Conservation (phyloP, 768 basidiomycete genomes). For the Cyclocybe aegerita region DNA sequence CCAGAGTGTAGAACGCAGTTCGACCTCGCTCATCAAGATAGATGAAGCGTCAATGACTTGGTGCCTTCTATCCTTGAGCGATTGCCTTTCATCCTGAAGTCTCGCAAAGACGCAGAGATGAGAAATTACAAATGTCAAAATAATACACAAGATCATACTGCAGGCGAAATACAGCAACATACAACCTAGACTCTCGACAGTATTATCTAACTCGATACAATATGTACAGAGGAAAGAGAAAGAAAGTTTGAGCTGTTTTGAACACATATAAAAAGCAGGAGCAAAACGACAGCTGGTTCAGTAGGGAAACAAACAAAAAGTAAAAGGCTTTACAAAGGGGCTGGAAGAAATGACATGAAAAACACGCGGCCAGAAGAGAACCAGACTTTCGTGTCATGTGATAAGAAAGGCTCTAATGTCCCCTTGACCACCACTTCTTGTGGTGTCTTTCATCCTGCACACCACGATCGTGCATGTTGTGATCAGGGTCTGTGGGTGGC, state of each 20-base stretch:
- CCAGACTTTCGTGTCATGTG: background rate
- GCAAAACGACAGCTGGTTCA: background rate
- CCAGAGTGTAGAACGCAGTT: too few species aligned
- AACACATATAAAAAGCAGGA: background rate
- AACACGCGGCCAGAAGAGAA: constrained; percentile 4
- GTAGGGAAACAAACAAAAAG: background rate
- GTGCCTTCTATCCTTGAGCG: too few species aligned
- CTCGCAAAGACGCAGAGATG: too few species aligned
- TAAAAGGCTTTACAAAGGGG: constrained; percentile 9
- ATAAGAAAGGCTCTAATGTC: constrained; percentile 1
- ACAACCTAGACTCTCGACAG: background rate
- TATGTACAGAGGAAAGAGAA: too few species aligned
- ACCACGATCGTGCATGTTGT: constrained; percentile 8
- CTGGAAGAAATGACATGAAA: constrained; percentile 6
- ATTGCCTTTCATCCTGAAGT: too few species aligned
- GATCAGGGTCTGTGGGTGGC: constrained; percentile 8
- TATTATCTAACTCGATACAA: constrained; percentile 2
- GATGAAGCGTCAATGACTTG: too few species aligned
- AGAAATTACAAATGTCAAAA: too few species aligned
- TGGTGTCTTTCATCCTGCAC: constrained; percentile 14
- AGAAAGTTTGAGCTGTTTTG: background rate
- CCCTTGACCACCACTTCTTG: constrained; percentile 17
- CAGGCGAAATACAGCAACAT: too few species aligned
- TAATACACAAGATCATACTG: too few species aligned
- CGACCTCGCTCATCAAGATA: too few species aligned